Base-by-base conservation (phyloP, 1,139 yeast species). In the Geotrichum europaeum region DNA sequence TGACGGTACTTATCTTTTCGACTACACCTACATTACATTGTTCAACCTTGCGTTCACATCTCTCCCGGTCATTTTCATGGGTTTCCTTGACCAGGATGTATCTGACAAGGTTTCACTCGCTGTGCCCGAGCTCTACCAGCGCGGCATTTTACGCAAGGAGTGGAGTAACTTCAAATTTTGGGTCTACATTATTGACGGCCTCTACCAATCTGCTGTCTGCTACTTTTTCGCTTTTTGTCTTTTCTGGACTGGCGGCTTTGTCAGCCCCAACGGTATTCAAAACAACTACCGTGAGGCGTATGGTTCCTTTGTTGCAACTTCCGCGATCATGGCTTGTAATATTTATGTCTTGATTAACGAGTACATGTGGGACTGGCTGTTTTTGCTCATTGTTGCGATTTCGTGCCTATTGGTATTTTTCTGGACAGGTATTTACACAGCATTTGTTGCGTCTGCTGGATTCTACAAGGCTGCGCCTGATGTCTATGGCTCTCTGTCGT, bases 21-120 rank as follows among this genome's bases (percentile, higher is more conserved):
- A 94, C 76, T 92, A 85, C 77, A 94, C 98, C 28, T 92, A 87
- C 72, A 79, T 94, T 76, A 90, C 88, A 85, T 87, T 94, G 72
- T 92, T 90, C 78, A 92, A 89, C 73, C 82, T 94, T 79, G 97
- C 97, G 5, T 94, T 91, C 70, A 94, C 98, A 0, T 92, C 99
- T 3, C 77, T 94, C 65, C 98, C 99, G 0, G 94, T 94, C 61
- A 92, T 94, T 57, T 84, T 92, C 70, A 78, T 95, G 76, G 98
- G 96, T 64, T 82, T 91, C 49, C 81, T 92, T 64, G 99, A 94
- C 75, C 98, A 94, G 74, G 99, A 94, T 76, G 95, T 92, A 52
- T 82, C 82, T 65, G 96, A 89, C 62, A 81, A 82, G 65, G 86
- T 90, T 24, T 87, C 96, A 2, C 72, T 94, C 64, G 79, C 88